These are phyloP conservation scores for Croton setiger DNA, from an alignment of 441 rosid species.

Conservation along the genomic window DNA sequence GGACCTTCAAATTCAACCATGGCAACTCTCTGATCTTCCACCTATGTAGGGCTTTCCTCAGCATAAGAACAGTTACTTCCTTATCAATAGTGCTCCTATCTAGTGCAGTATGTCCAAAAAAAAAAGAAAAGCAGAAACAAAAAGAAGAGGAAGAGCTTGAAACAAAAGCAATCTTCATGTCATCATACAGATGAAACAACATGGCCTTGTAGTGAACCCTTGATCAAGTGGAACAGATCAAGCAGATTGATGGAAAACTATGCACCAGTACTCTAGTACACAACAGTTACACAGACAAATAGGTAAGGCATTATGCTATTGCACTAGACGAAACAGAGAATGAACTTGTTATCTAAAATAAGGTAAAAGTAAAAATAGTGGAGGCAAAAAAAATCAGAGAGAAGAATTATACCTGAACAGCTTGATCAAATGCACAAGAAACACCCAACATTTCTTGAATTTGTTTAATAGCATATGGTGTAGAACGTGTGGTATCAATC, in stretches of 20 bases:
- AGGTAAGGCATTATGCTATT: not conserved
- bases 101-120: not conserved
- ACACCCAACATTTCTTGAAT: constrained; percentile 87
- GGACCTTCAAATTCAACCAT: not conserved
- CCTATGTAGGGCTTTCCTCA: not conserved
- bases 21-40: not conserved
- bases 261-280: not conserved
- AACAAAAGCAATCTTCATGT: too few species aligned
- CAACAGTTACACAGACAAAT: not conserved
- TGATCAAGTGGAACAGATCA: not conserved
- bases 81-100: not conserved
- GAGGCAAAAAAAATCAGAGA: not conserved
- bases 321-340: constrained; percentile 9
- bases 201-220: not conserved
- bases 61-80: not conserved
- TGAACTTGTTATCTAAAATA: not conserved
- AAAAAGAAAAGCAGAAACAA: not conserved
- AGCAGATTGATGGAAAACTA: not conserved
- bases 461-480: constrained; percentile 88
- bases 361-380: not conserved
- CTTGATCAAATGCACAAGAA: constrained; percentile 89
- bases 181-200: not conserved
- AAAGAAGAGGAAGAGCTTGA: not conserved
- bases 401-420: constrained; percentile 23
- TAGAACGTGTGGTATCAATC: constrained; percentile 72